These are phyloP conservation scores for Talaromyces funiculosus DNA, from an alignment of 2,329 filamentous ascomycete genomes.

Conservation along the genomic window DNA sequence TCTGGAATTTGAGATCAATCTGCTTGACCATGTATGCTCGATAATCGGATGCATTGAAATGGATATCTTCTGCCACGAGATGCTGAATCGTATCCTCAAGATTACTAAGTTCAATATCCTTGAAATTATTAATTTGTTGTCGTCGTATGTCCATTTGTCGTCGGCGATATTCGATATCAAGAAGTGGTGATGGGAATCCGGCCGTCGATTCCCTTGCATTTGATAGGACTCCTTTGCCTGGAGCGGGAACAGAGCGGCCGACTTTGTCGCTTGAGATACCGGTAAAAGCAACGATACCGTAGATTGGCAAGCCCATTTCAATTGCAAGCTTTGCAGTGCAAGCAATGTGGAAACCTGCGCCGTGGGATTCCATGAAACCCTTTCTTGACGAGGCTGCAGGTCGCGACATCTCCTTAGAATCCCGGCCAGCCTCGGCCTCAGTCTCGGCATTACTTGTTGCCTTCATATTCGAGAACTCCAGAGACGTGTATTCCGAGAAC, in stretches of 20 bases:
- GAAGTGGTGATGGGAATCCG: conserved; percentile 87
- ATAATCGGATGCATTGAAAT: neutral
- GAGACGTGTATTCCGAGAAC: conserved; percentile 97
- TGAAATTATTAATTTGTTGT: neutral
- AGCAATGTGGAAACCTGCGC: conserved; percentile 56
- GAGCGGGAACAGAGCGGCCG: conserved; percentile 93
- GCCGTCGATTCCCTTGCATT: conserved; percentile 69
- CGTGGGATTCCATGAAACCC: conserved; percentile 99
- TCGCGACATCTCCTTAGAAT: conserved; percentile 89
- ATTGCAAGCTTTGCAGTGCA: conserved; percentile 8
- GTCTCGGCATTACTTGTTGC: conserved; percentile 97
- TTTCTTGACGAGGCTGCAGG: conserved; percentile 94
- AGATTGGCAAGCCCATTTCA: conserved; percentile 55
- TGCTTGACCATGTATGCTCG: neutral
- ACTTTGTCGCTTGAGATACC: conserved; percentile 98
- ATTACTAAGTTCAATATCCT: neutral
- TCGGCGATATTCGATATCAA: conserved; percentile 61
- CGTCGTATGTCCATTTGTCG: neutral
- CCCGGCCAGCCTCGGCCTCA: conserved; percentile 90
- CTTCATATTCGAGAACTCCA: conserved; percentile 99
- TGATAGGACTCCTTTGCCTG: conserved; percentile 82
- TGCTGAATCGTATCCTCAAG: neutral
- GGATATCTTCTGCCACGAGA: neutral
- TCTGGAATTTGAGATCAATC: neutral
- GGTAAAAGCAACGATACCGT: conserved; percentile 86